Evolutionary conservation across 306 rosid species (phyloP).

Genomic region (Acmispon strigosus): DNA sequence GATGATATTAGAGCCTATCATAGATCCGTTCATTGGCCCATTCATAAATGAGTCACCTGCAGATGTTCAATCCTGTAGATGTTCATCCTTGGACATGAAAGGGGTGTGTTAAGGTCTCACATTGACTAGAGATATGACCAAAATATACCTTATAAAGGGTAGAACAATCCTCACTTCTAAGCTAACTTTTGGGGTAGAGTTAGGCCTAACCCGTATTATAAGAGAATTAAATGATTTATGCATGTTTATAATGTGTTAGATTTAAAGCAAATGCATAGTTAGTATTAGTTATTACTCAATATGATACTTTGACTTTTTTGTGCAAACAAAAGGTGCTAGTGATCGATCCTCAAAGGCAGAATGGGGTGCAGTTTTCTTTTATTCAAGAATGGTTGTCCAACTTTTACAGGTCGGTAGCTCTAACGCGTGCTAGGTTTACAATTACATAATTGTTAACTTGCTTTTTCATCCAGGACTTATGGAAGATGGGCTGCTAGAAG

Average conservation of each 20-base stretch:
- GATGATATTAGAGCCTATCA: too few species aligned
- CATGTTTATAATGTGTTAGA: not conserved
- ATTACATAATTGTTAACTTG: not conserved
- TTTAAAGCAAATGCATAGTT: not conserved
- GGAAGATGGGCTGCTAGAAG: constrained; percentile 87
- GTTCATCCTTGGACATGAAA: too few species aligned
- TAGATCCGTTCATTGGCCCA: too few species aligned
- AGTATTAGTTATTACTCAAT: constrained; percentile 1
- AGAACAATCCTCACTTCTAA: too few species aligned
- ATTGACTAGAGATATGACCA: too few species aligned
- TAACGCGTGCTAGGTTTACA: constrained; percentile 15
- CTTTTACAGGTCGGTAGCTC: constrained; percentile 67
- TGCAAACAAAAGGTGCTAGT: constrained; percentile 34
- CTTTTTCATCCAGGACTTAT: constrained; percentile 51
- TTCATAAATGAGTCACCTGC: too few species aligned
- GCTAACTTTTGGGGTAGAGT: too few species aligned
- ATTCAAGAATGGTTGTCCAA: constrained; percentile 69
- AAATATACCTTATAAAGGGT: too few species aligned
- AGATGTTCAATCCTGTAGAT: too few species aligned
- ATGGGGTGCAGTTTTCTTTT: constrained; percentile 45
- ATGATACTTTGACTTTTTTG: constrained; percentile 11
- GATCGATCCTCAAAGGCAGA: constrained; percentile 31
- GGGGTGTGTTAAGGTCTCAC: too few species aligned
- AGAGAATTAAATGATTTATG: not conserved
- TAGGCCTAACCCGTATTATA: too few species aligned